phyloP scores from a whole-genome alignment of 805 yeast genomes.

The Suhomyces tanzawaensis region DNA sequence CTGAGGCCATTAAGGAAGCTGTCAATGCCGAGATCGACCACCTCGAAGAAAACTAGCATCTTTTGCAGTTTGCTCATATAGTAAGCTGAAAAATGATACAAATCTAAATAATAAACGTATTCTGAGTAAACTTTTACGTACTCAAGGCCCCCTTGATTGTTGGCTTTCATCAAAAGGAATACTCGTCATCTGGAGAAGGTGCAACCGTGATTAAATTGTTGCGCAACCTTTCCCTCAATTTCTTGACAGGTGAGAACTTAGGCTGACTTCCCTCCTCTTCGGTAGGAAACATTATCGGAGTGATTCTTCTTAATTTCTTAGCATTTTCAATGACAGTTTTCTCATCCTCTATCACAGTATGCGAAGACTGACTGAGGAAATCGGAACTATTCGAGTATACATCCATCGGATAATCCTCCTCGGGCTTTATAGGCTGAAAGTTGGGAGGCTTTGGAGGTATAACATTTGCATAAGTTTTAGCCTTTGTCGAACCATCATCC shows the following conservation, averaged over 20 bases:
- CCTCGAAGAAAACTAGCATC: slow-evolving; percentile 5
- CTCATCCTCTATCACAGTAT: slow-evolving; percentile 13
- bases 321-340: slow-evolving; percentile 29
- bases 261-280: slow-evolving; percentile 25
- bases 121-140: too few species aligned
- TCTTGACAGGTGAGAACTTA: slow-evolving; percentile 29
- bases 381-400: background rate
- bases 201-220: background rate
- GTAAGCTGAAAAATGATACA: too few species aligned
- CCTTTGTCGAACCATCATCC: background rate
- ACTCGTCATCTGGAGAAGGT: slow-evolving; percentile 1
- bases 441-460: slow-evolving; percentile 24
- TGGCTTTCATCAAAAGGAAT: background rate
- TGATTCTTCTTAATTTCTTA: slow-evolving; percentile 30
- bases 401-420: background rate
- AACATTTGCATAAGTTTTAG: slow-evolving; percentile 3
- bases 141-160: too few species aligned
- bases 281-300: slow-evolving; percentile 36
- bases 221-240: slow-evolving; percentile 23
- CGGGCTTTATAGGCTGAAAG: slow-evolving; percentile 11
- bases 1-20: slow-evolving; percentile 7
- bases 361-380: slow-evolving; percentile 3
- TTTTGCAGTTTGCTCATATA: too few species aligned
- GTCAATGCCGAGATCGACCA: slow-evolving; percentile 12
- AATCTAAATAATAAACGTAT: too few species aligned